These are phyloP conservation scores for Orbilia javanica DNA, from an alignment of 2,329 filamentous ascomycete genomes.

Conservation along the genomic window DNA sequence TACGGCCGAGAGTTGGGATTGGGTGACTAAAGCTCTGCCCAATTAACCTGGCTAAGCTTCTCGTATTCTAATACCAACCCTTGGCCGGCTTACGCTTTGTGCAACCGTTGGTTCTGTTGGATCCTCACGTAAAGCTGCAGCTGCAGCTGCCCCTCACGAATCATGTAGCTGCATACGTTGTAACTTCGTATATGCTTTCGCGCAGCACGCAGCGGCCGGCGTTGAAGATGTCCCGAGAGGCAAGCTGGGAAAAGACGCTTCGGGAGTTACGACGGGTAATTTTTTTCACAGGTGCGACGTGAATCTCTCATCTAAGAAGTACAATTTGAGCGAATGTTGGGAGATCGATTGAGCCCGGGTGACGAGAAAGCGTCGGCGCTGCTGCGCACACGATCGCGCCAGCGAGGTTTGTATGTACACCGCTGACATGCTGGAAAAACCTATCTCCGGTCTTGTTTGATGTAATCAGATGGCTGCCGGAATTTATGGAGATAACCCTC, in stretches of 20 bases:
- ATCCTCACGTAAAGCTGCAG: background rate
- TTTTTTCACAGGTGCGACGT: background rate
- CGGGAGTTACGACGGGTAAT: background rate
- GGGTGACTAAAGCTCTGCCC: background rate
- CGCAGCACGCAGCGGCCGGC: background rate
- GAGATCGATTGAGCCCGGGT: too few relatives aligned
- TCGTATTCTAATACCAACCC: background rate
- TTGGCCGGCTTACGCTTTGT: background rate
- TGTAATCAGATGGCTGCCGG: background rate
- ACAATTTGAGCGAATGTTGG: background rate
- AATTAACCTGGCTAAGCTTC: background rate
- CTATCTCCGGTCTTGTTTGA: background rate
- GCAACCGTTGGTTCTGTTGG: background rate
- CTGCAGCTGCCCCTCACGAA: too few relatives aligned
- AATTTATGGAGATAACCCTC: background rate
- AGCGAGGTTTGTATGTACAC: background rate
- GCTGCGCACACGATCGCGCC: background rate
- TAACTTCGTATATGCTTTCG: background rate
- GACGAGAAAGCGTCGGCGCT: background rate
- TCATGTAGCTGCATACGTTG: background rate
- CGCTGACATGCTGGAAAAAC: slow-evolving; percentile 11
- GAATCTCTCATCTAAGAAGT: background rate
- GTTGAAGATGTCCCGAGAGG: background rate
- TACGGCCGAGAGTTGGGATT: background rate
- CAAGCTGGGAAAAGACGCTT: too few relatives aligned